phyloP scores from a whole-genome alignment of 140 eudicot genomes.

The Ambrosia hybrid region DNA sequence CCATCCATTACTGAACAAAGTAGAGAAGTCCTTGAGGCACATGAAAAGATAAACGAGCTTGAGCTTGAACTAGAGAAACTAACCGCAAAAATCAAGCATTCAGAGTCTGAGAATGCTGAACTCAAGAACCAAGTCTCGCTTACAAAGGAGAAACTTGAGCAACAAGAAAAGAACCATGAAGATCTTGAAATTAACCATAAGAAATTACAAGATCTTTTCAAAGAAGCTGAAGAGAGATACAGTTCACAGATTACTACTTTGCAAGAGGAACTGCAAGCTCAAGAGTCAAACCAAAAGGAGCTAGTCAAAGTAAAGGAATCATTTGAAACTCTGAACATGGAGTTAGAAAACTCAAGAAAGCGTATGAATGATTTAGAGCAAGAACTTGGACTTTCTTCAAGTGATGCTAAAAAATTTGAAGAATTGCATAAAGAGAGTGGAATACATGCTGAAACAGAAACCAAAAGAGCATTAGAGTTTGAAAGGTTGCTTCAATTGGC shows the following conservation, averaged over 20 bases:
- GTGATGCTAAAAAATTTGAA: slow-evolving; percentile 67
- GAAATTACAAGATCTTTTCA: slow-evolving; percentile 53
- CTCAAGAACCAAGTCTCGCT: slow-evolving; percentile 55
- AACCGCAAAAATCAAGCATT: slow-evolving; percentile 52
- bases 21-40: slow-evolving; percentile 72
- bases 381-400: slow-evolving; percentile 53
- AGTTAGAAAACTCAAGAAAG: slow-evolving; percentile 69
- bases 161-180: slow-evolving; percentile 52
- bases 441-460: slow-evolving; percentile 73
- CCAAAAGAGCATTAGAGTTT: slow-evolving; percentile 69
- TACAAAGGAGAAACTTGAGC: slow-evolving; percentile 58
- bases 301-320: slow-evolving; percentile 58
- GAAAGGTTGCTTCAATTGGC: slow-evolving; percentile 75
- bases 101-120: slow-evolving; percentile 66
- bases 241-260: slow-evolving; percentile 47
- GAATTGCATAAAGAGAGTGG: slow-evolving; percentile 82
- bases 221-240: slow-evolving; percentile 61
- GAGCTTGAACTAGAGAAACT: slow-evolving; percentile 66
- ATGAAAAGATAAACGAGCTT: slow-evolving; percentile 68
- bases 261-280: slow-evolving; percentile 71
- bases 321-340: slow-evolving; percentile 56
- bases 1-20: slow-evolving; percentile 40
- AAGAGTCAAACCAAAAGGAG: slow-evolving; percentile 68
- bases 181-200: slow-evolving; percentile 58
- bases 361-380: slow-evolving; percentile 60